Base-by-base conservation (phyloP, 2,329 filamentous ascomycete species). In the Hymenoscyphus linearis region DNA sequence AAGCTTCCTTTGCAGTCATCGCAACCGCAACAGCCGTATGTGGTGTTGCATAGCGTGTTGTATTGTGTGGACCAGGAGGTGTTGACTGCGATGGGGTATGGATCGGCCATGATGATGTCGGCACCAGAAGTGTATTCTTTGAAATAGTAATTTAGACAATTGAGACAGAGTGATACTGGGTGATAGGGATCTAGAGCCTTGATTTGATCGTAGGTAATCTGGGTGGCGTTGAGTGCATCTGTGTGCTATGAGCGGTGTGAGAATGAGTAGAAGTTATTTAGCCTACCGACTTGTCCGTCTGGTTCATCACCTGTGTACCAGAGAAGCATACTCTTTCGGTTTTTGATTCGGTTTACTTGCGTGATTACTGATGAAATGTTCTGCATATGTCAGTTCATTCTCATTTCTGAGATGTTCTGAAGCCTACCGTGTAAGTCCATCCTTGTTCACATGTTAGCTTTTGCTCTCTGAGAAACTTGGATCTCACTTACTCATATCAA, bases 301-400 rank as follows among this genome's bases (percentile, higher is more conserved):
- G 79, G 77, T 62, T 82, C 80, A 65, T 83, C 80, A 16, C 74
- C 73, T 76, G 84, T 85, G n/a, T 85, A 73, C 6, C 81, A 66
- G 35, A 86, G 27, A 7, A 62, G 56, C 60, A 62, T 59, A 26
- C 54, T 62, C 35, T 60, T 60, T 4, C 58, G 54, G 25, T 47
- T 35, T 22, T 60, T 62, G 4, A 62, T 22, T 52, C 50, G 36
- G 12, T 68, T 62, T 14, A 74, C 70, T 57, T 73, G 72, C 14
- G 71, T 67, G 5, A 66, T 64, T 3, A 80, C 73, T 2, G 68
- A 69, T 14, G 70, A 72, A 3, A 72, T 63, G 60, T 79, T 78
- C 56, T 74, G 27, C 52, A 25, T 25, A 50, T 50, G 2, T 50
- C 44, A 50, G 44, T 26, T 50, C 7, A 50, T n/a, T 50, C 22